A percentile compares a stretch with the other conserved stretches of the same genome.
Evolutionary conservation across 2,329 filamentous ascomycete species (phyloP).

Genomic region (Arthrobotrys megalospora): DNA sequence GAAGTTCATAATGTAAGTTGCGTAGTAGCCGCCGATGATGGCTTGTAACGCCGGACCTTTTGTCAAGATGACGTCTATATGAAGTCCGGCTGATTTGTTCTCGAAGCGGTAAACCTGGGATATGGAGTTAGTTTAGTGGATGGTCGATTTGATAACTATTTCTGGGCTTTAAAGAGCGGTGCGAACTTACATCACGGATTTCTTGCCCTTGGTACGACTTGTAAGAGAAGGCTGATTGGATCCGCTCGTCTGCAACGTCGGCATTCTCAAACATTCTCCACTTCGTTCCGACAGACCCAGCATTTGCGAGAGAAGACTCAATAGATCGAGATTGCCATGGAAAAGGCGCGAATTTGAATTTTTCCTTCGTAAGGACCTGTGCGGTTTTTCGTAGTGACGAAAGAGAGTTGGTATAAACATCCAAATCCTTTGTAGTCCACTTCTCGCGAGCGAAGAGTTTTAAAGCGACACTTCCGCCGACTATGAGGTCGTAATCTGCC

Average conservation of each 20-base stretch:
- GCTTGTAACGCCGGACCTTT: slow-evolving; percentile 6
- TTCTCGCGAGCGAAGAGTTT: slow-evolving; percentile 24
- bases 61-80: slow-evolving; percentile 36
- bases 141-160: no score
- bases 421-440: slow-evolving; percentile 30
- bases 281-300: neutral
- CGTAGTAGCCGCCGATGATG: slow-evolving; percentile 37
- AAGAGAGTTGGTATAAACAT: slow-evolving; percentile 34
- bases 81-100: neutral
- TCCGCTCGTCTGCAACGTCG: neutral
- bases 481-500: slow-evolving; percentile 31
- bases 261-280: neutral
- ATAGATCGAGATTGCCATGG: slow-evolving; percentile 26
- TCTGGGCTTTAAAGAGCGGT: no score
- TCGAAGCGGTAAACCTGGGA: slow-evolving; percentile 21
- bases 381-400: neutral
- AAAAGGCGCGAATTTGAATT: slow-evolving; percentile 24
- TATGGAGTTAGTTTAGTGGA: neutral
- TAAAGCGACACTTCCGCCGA: slow-evolving; percentile 39
- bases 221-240: slow-evolving; percentile 5
- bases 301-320: slow-evolving; percentile 25
- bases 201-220: neutral
- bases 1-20: slow-evolving; percentile 53
- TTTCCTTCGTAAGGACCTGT: slow-evolving; percentile 6
- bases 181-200: slow-evolving; percentile 28